Evolutionary conservation across 345 rosid genomes (phyloP).

Genomic region (Rhizophora apiculata): DNA sequence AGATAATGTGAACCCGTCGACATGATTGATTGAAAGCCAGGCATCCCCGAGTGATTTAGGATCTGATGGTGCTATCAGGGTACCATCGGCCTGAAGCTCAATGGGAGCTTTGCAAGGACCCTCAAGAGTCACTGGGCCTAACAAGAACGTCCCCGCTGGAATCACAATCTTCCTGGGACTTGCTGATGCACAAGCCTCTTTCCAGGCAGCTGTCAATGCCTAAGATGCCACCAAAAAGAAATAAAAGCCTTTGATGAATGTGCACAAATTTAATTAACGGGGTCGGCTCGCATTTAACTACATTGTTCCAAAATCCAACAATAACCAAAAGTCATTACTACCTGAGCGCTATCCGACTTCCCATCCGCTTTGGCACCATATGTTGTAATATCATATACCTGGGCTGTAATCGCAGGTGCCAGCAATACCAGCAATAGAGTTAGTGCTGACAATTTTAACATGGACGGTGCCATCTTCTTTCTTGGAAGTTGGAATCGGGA

Average conservation of each 20-base stretch:
- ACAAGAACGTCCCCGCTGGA: conserved; percentile 38
- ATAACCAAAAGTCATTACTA: background rate
- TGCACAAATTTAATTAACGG: background rate
- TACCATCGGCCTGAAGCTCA: conserved; percentile 32
- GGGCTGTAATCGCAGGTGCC: background rate
- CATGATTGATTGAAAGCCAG: conserved; percentile 44
- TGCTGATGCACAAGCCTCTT: conserved; percentile 46
- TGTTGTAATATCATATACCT: background rate
- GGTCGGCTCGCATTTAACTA: background rate
- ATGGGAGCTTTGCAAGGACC: conserved; percentile 50
- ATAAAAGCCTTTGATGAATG: background rate
- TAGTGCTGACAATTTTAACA: background rate
- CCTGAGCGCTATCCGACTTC: conserved; percentile 1
- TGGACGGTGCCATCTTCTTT: background rate
- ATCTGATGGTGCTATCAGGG: conserved; percentile 38
- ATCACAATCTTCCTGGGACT: conserved; percentile 32
- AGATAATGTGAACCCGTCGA: conserved; percentile 35
- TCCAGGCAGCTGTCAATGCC: conserved; percentile 42
- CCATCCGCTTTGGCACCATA: conserved; percentile 5
- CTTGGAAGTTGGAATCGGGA: background rate
- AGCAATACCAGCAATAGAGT: background rate
- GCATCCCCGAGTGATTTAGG: conserved; percentile 23
- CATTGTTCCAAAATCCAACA: background rate
- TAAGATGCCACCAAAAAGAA: background rate
- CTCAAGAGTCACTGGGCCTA: conserved; percentile 22